Conservation (phyloP, 331 rosid genomes). For the Quercus tomentella region DNA sequence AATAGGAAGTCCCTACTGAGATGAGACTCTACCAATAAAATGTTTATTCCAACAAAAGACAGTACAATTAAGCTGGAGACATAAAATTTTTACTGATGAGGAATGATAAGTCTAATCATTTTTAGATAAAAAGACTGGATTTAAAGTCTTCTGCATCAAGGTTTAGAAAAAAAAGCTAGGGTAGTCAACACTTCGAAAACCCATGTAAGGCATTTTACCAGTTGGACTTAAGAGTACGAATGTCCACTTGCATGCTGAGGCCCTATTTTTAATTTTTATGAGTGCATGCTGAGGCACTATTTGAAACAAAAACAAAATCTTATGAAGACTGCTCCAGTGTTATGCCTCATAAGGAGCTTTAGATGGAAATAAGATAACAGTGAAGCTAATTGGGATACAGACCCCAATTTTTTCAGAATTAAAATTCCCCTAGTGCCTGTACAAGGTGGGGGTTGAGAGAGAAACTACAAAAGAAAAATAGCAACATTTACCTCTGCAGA, state of each 20-base stretch:
- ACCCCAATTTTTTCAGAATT: not conserved
- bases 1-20: not conserved
- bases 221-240: not conserved
- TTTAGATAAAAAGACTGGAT: not conserved
- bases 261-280: too few species aligned
- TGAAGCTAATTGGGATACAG: not conserved
- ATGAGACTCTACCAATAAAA: not conserved
- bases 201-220: not conserved
- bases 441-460: not conserved
- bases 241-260: not conserved
- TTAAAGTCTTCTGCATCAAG: not conserved
- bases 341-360: not conserved
- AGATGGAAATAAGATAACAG: not conserved
- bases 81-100: not conserved
- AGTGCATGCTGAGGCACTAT: not conserved
- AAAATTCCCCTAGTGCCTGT: not conserved
- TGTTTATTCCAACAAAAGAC: not conserved
- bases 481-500: constrained; percentile 68
- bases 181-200: not conserved
- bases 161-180: not conserved
- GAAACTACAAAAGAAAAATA: not conserved
- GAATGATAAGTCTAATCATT: not conserved
- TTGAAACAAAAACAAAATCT: not conserved
- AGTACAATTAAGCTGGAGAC: not conserved
- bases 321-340: not conserved